A percentile compares a stretch with the other conserved stretches of the same genome.
Evolutionary conservation across 1,284 basidiomycete species (phyloP).

Genomic region (Cutaneotrichosporon dermatis): DNA sequence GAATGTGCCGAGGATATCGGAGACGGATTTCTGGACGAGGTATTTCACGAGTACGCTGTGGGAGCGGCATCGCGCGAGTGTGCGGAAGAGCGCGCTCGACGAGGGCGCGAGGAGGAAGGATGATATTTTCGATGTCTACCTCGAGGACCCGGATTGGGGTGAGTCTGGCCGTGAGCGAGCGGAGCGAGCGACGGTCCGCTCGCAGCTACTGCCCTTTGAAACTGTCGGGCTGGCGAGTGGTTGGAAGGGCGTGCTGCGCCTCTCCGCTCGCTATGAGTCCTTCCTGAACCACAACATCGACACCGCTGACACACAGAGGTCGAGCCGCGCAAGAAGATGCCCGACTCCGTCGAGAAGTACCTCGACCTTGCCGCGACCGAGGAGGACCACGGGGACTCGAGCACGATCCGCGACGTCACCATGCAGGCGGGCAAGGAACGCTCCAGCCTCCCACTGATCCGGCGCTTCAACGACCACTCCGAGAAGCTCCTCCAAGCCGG

Average conservation of each 20-base stretch:
- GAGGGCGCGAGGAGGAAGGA: constrained; percentile 84
- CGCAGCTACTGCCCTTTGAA: too few species aligned
- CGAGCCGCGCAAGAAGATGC: constrained; percentile 67
- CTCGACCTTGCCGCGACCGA: constrained; percentile 82
- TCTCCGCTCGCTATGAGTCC: too few species aligned
- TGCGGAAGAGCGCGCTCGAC: constrained; percentile 56
- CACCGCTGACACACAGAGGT: constrained; percentile 52
- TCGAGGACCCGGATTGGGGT: constrained; percentile 84
- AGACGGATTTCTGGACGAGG: constrained; percentile 90
- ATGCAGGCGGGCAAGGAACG: constrained; percentile 92
- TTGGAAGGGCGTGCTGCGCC: too few species aligned
- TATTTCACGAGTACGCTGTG: constrained; percentile 95
- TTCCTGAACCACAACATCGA: too few species aligned
- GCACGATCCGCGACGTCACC: constrained; percentile 82
- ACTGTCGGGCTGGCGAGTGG: too few species aligned
- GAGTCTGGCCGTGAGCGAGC: neutral
- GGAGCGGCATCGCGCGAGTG: constrained; percentile 88
- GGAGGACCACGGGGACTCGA: constrained; percentile 86
- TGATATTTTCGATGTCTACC: constrained; percentile 89
- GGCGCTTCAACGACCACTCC: constrained; percentile 97
- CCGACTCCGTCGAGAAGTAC: constrained; percentile 68
- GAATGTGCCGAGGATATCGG: constrained; percentile 76
- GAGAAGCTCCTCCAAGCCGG: constrained; percentile 62
- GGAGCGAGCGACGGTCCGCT: too few species aligned
- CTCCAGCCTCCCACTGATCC: constrained; percentile 82